Percentiles rank a stretch among this genome's conserved stretches.
phyloP scores from a whole-genome alignment of 345 rosid genomes.

The Hibiscus trionum region DNA sequence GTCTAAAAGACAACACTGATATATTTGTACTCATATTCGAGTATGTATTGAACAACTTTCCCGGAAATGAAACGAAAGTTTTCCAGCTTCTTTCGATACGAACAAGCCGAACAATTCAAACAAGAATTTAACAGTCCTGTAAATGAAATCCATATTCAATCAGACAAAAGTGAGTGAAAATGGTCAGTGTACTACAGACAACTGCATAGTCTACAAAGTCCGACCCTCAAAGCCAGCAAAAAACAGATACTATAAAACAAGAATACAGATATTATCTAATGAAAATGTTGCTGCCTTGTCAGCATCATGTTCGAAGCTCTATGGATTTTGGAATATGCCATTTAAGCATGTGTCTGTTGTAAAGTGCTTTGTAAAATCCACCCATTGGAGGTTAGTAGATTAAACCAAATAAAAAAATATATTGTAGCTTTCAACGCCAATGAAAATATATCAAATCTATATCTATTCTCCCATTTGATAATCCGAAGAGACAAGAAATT shows the following conservation, averaged over 20 bases:
- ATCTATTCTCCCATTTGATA: background rate
- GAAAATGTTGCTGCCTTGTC: background rate
- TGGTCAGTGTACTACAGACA: background rate
- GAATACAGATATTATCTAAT: background rate
- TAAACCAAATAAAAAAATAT: background rate
- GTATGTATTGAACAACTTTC: background rate
- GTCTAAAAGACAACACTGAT: background rate
- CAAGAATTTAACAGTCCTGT: background rate
- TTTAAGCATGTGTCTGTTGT: background rate
- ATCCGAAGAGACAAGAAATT: background rate
- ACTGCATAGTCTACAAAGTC: background rate
- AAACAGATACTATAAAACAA: background rate
- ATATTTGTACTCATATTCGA: background rate
- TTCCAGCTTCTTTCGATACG: no score
- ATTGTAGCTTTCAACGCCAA: background rate
- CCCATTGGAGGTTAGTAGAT: background rate
- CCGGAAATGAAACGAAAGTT: no score
- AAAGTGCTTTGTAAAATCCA: background rate
- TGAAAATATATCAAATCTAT: background rate
- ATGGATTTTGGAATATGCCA: conserved; percentile 9
- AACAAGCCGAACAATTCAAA: background rate
- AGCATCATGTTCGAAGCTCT: background rate
- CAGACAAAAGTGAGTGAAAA: background rate
- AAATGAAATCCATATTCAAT: background rate
- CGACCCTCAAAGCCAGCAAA: background rate